Base-by-base conservation (phyloP, 1,284 basidiomycete genomes). In the Cryptococcus floricola region DNA sequence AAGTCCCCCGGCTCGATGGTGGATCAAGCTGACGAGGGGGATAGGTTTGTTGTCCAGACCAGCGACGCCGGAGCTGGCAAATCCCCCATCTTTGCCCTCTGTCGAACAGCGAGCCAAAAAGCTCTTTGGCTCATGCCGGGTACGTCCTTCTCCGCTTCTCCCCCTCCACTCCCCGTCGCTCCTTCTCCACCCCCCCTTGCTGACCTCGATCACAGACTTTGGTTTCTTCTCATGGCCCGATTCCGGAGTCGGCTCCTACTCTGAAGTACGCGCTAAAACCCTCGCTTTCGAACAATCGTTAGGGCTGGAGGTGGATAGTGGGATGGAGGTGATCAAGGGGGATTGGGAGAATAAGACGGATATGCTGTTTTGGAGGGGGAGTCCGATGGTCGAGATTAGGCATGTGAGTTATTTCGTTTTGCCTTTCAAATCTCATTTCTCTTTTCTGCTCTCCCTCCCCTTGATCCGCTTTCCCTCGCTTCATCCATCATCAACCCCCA, bases 181-280 rank as follows among this genome's bases (percentile, higher is more conserved):
- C 10, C 23, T 8, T 18, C 2, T 5, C 19, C 9, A 4, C 8
- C 9, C 31, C 5, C 31, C 31, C 2, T 34, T 2, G 42, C 18
- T 39, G 37, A 34, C 13, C 16, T 4, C 25, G 9, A 27, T 41
- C 42, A 13, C 51, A 61, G 74, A 76, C 53, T 77, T 72, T 56
- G 68, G 68, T 1, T 75, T 74, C 62, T 74, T 60, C 57, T 70
- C 67, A 25, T 76, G 71, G 73, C 71, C 74, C 9, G 74, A 74
- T 54, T 74, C 65, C 16, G 66, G 64, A 43, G 71, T 74, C 1
- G 67, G 68, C 12, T 58, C 64, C 3, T 71, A 71, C 54, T 50
- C 46, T 16, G 68, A 75, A 39, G 69, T 75, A 1, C 55, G 69
- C 23, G 58, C 60, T 50, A 62, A 74, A 56, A 60, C 69, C 1